Percentiles rank a stretch among this genome's conserved stretches.
These are phyloP conservation scores for Apiotrichum sp. DNA, from an alignment of 1,284 basidiomycete species.

Conservation along the genomic window DNA sequence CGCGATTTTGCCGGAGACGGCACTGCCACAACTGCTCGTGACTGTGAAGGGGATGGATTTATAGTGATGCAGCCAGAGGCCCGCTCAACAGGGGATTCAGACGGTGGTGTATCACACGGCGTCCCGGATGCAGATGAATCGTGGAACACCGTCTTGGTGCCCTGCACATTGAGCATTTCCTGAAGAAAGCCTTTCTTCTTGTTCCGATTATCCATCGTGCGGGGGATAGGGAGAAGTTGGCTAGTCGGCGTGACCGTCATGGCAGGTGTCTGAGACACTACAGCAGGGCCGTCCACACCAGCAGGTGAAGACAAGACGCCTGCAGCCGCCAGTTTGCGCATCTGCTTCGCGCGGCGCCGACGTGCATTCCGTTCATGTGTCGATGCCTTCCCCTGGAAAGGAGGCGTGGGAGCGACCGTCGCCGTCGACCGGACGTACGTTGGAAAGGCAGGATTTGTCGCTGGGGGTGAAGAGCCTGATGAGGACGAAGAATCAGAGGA, in stretches of 20 bases:
- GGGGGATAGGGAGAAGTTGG: constrained; percentile 16
- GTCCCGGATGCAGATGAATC: background rate
- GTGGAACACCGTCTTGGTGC: constrained; percentile 31
- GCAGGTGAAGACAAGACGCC: background rate
- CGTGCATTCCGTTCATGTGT: constrained; percentile 40
- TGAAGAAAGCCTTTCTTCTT: constrained; percentile 43
- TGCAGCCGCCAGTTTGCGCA: constrained; percentile 15
- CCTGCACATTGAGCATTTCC: constrained; percentile 9
- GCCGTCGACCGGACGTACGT: too few relatives aligned
- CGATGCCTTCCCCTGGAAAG: constrained; percentile 35
- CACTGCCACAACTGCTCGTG: background rate
- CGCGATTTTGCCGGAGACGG: background rate
- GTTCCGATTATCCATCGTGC: constrained; percentile 37
- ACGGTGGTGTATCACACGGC: too few relatives aligned
- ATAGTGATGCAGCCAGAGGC: background rate
- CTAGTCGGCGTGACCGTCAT: background rate
- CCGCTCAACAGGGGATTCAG: too few relatives aligned
- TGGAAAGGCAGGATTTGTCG: too few relatives aligned
- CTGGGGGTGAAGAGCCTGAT: background rate
- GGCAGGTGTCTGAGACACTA: background rate
- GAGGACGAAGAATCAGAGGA: constrained; percentile 11
- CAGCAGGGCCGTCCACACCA: background rate
- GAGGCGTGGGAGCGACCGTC: constrained; percentile 20
- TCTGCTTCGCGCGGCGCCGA: constrained; percentile 23
- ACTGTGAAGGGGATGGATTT: background rate